Base-by-base conservation (phyloP, 2,329 filamentous ascomycete species). In the Ceratocystis destructans region DNA sequence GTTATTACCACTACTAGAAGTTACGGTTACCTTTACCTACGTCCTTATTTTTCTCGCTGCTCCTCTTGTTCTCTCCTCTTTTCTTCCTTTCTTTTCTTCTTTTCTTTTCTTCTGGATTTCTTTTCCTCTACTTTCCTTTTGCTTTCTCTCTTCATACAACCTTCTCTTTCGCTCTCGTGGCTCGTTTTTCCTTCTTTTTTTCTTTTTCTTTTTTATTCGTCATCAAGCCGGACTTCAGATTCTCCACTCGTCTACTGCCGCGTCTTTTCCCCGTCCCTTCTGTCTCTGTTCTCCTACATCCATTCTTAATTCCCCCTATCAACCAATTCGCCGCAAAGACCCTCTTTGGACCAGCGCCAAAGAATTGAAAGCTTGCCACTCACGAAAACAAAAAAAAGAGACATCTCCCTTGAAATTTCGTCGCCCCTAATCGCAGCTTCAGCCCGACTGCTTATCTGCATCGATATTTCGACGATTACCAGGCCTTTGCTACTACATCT, bases 321-420 rank as follows among this genome's bases (percentile, higher is more conserved):
- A 55, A 55, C 31, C 46, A 41, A 55, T 53, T 44, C 62, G 62
- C 62, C 62, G 28, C 55, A 59, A 59, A 59, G 55, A 59, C 28
- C 55, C 55, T 59, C 28, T 37, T 33, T 31, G 25, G 53, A 33
- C 53, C 53, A 33, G 25, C 55, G 33, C 25, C 55, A 59, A 15
- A 41, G 15, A 17, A 37, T n/a, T 59, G 55, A 33, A 59, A 33
- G 28, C 55, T 59, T 17, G 62, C 62, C 62, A 55, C 62, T 41
- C 22, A n/a, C 28, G 22, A 22, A 22, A 22, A n/a, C n/a, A 2
- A 46, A 50, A 63, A 64, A 64, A 64, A 62, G 45, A 62, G n/a
- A n/a, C 46, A 31, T 53, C 17, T 64, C 62, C 62, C 62, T 64
- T 64, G 62, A 53, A 64, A 64, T 53, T 64, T 55, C 10, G 31